Base-by-base conservation (phyloP, 179 eudicot species). In the Spergularia azorica region DNA sequence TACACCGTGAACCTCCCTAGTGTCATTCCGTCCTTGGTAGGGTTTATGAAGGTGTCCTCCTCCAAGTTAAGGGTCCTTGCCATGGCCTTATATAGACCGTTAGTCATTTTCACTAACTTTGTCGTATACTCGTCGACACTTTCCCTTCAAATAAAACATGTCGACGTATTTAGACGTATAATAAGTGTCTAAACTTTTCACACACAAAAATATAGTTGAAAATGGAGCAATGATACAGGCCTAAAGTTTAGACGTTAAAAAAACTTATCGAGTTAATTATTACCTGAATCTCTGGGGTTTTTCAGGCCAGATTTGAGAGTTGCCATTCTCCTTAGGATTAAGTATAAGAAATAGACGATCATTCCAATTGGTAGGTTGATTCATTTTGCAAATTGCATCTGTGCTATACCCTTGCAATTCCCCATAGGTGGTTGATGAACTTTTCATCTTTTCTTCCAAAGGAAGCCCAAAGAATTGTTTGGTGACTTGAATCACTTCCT, bases 401-500 rank as follows among this genome's bases (percentile, higher is more conserved):
- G 55, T 76, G 39, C 71, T 56, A 58, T 76, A 67, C 1, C 79
- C 79, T 52, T 75, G 62, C 59, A 75, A 75, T 32, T 20, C 54
- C 0, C 63, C 73, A 14, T 57, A 51, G 13, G 20, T 39, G 10
- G 46, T 57, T 20, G 55, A 18, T 4, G 55, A 41, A 67, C 64
- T 54, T 16, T 67, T 68, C 46, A 57, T 46, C 73, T 68, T 76
- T 32, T 76, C 60, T 15, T 68, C 73, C 12, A 76, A 15, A 0
- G 79, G 73, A 57, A 39, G 50, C 59, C 17, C 43, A 76, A 67
- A 76, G 66, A 76, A 76, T 26, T 68, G 17, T 67, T 61, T 76
- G 10, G 67, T 54, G 46, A 76, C 79, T 60, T 68, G 4, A 16
- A 68, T 60, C 74, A 76, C 67, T 26, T 68, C 59, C 3, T 76